phyloP scores from a whole-genome alignment of 345 rosid genomes.

The Eucalyptus paniculata region DNA sequence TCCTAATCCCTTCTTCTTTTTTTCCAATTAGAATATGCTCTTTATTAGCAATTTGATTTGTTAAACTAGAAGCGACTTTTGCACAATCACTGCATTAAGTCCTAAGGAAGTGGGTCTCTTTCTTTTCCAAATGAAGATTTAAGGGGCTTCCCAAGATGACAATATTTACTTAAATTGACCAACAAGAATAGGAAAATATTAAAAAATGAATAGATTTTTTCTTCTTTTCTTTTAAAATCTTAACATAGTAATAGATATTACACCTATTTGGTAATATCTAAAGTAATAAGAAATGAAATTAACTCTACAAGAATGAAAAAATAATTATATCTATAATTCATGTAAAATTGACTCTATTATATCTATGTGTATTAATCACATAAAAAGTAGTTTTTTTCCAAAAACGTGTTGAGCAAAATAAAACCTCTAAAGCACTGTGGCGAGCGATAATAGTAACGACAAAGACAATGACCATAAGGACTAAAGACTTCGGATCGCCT shows the following conservation, averaged over 20 bases:
- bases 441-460: neutral
- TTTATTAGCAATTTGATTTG: too few species aligned
- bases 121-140: too few species aligned
- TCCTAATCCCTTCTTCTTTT: too few species aligned
- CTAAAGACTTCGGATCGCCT: neutral
- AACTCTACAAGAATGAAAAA: neutral
- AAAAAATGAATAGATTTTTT: neutral
- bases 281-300: neutral
- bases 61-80: too few species aligned
- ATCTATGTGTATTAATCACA: neutral
- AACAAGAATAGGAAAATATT: too few species aligned
- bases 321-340: neutral
- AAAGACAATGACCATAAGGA: neutral
- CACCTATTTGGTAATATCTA: neutral
- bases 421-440: neutral
- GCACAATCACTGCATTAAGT: too few species aligned
- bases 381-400: neutral
- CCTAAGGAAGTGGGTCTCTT: too few species aligned
- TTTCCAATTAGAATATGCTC: too few species aligned
- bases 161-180: too few species aligned
- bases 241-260: too few species aligned
- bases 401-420: neutral
- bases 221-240: neutral
- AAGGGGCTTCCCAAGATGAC: too few species aligned
- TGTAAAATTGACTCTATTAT: neutral